Conservation (phyloP, 1,284 basidiomycete genomes). For the Schizophyllum commune region DNA sequence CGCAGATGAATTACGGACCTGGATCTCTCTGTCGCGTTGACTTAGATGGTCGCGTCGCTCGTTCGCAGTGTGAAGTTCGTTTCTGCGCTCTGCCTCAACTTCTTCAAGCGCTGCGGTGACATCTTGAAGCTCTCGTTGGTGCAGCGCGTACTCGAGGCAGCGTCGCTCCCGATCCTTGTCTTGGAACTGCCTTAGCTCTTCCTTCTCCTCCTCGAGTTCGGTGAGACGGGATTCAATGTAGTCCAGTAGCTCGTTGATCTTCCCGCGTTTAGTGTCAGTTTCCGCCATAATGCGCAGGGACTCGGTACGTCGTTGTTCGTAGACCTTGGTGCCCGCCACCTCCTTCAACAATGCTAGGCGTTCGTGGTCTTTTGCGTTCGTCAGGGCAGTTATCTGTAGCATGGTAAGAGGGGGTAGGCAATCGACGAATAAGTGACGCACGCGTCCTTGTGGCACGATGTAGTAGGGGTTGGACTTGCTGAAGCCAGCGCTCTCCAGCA, state of each 20-base stretch:
- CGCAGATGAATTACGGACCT: slow-evolving; percentile 38
- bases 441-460: slow-evolving; percentile 96
- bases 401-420: no score
- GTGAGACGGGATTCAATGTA: slow-evolving; percentile 87
- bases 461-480: slow-evolving; percentile 98
- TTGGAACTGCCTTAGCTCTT: slow-evolving; percentile 95
- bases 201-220: slow-evolving; percentile 96
- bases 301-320: slow-evolving; percentile 90
- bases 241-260: slow-evolving; percentile 85
- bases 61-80: slow-evolving; percentile 82
- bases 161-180: slow-evolving; percentile 91
- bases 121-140: slow-evolving; percentile 87
- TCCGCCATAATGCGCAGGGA: slow-evolving; percentile 95
- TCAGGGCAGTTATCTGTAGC: slow-evolving; percentile 87
- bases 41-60: slow-evolving; percentile 75
- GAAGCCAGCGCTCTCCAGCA: slow-evolving; percentile 94
- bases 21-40: slow-evolving; percentile 75
- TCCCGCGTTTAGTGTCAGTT: slow-evolving; percentile 86
- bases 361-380: slow-evolving; percentile 96
- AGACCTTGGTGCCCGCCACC: slow-evolving; percentile 97
- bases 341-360: slow-evolving; percentile 92
- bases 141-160: slow-evolving; percentile 93
- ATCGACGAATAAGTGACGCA: slow-evolving; percentile 38
- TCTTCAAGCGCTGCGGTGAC: slow-evolving; percentile 79
- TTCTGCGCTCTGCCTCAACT: slow-evolving; percentile 75